These are phyloP conservation scores for Obba rivulosa DNA, from an alignment of 768 basidiomycete species.

Conservation along the genomic window DNA sequence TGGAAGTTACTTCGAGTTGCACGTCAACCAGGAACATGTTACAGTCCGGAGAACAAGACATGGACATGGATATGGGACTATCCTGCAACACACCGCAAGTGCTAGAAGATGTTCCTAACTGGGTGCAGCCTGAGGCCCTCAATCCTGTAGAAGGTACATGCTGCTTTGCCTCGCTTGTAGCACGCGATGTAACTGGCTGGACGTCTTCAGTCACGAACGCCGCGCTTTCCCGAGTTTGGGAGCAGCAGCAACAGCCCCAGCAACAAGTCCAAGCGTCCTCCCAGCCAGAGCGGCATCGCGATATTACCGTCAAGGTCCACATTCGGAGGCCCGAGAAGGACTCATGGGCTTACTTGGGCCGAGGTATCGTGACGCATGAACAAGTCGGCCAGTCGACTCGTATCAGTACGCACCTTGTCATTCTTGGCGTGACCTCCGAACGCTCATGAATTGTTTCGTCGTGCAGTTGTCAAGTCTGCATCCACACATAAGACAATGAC, in stretches of 20 bases:
- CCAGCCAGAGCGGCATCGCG: slow-evolving; percentile 30
- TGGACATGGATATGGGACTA: too few relatives aligned
- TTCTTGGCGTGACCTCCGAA: neutral
- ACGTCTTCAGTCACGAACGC: too few relatives aligned
- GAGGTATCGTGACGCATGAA: slow-evolving; percentile 74
- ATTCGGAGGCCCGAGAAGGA: slow-evolving; percentile 75
- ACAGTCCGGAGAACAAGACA: too few relatives aligned
- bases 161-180: too few relatives aligned
- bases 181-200: too few relatives aligned
- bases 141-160: too few relatives aligned
- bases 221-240: too few relatives aligned
- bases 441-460: slow-evolving; percentile 14
- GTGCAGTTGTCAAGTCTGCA: slow-evolving; percentile 56
- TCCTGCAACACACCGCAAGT: too few relatives aligned
- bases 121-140: too few relatives aligned
- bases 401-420: slow-evolving; percentile 52
- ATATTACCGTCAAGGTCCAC: slow-evolving; percentile 82
- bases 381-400: slow-evolving; percentile 65
- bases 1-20: too few relatives aligned
- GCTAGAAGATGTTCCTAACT: too few relatives aligned
- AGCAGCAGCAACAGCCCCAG: neutral
- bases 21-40: too few relatives aligned
- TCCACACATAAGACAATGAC: slow-evolving; percentile 64
- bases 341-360: slow-evolving; percentile 77
- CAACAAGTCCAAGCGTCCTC: slow-evolving; percentile 44